Percentiles rank a stretch among this genome's conserved stretches.
These are phyloP conservation scores for Neophaeococcomyces mojaviensis DNA, from an alignment of 2,329 filamentous ascomycete genomes.

Conservation along the genomic window DNA sequence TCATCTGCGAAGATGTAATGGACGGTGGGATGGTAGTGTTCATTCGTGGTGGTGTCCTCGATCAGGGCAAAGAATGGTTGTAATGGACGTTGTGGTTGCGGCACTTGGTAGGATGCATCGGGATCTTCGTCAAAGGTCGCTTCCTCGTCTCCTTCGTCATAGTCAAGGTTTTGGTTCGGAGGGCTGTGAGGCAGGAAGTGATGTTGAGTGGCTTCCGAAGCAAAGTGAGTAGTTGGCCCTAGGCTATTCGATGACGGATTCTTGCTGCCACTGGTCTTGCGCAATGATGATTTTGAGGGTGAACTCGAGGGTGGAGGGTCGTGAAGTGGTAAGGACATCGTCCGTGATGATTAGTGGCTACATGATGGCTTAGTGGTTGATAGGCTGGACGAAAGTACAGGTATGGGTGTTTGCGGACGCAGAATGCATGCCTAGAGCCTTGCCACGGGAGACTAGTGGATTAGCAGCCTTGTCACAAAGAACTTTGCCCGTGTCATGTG, in stretches of 20 bases:
- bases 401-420: too few species aligned
- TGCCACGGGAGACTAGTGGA: too few species aligned
- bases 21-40: conserved; percentile 74
- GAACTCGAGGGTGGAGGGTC: conserved; percentile 18
- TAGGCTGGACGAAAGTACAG: too few species aligned
- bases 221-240: conserved; percentile 6
- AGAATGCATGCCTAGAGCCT: too few species aligned
- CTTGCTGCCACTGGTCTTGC: conserved; percentile 13
- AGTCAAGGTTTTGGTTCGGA: conserved; percentile 11
- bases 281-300: conserved; percentile 21
- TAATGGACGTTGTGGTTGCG: conserved; percentile 49
- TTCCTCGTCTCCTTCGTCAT: conserved; percentile 15
- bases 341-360: conserved; percentile 7
- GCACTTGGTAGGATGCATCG: conserved; percentile 17
- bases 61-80: conserved; percentile 80
- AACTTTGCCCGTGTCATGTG: too few species aligned
- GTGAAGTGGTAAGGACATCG: conserved; percentile 11
- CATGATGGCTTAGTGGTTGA: conserved; percentile 1
- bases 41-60: conserved; percentile 63
- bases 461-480: too few species aligned
- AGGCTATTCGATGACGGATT: conserved; percentile 3
- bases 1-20: conserved; percentile 94
- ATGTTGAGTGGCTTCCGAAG: conserved; percentile 6
- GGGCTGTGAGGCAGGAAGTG: conserved; percentile 9
- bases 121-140: conserved; percentile 11